Base-by-base conservation (phyloP, 2,329 filamentous ascomycete genomes). In the Emydomyces testavorans region DNA sequence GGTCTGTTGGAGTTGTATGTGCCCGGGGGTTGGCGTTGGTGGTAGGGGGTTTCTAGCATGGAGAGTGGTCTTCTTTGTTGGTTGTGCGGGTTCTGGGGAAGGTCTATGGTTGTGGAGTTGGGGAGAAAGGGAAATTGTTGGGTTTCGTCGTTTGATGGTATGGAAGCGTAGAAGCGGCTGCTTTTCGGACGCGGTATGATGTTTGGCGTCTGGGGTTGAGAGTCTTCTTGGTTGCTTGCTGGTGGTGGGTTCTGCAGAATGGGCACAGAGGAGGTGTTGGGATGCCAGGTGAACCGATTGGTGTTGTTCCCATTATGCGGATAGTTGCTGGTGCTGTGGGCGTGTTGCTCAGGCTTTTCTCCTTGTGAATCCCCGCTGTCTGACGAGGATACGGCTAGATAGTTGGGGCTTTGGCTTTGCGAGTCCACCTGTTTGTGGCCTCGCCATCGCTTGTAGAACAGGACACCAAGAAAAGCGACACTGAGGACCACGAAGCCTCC, bases 371-470 rank as follows among this genome's bases (percentile, higher is more conserved):
- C 46, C 10, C 46, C 34, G 15, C 32, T 40, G 21, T 52, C 42
- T 15, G 45, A 44, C 16, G 24, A 38, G 2, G 50, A 48, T 24
- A 49, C 28, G 4, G 37, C 35, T 35, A 37, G 16, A 20, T 52
- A 49, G n/a, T 34, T n/a, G 18, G 36, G 40, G 13, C 35, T 40
- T 29, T 37, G 18, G 36, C 46, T 46, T 16, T 21, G 16, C n/a
- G 18, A 15, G 24, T 47, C 36, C 13, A 49, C 46, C 20, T 28
- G 20, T 26, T 49, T 44, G 18, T 47, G 36, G 5, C 47, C 42
- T 20, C 48, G 46, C 52, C 52, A 54, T n/a, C 48, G 41, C 26
- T 50, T 49, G 40, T 52, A 50, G 37, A 39, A 52, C 11, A 52
- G 31, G 11, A 54, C 32, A 29, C 39, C 39, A 7, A 54, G 39